Evolutionary conservation across 192 early-diverging fungal species (phyloP), one percentile per base, ranked within the genome.

Genomic region (Entophlyctis luteolus): DNA sequence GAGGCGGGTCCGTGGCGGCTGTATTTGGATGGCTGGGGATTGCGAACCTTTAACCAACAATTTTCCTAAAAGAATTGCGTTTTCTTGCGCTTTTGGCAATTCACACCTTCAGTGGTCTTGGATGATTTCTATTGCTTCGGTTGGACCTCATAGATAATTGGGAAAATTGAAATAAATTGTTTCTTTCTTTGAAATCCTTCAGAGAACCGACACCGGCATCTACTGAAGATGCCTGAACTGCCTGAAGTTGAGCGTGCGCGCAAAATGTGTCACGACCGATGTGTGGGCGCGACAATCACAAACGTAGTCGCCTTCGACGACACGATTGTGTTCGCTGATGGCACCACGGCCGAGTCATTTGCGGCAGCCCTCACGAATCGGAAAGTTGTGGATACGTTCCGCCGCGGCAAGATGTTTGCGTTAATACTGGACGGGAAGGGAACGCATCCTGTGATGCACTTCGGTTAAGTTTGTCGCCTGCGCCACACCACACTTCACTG

Each of bases 401-500:
- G 92, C 23, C 77, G 80, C 31, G 92, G 92, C 39, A 94, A 93
- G 77, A 77, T 84, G 33, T 91, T 93, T 74, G 86, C 77, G 52
- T 68, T 73, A 60, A 59, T 69, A 23, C 68, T 87, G 20, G 78
- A 81, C 55, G 53, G 12, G 14, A 5, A 71, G 46, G 72, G 38
- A 3, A 74, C 72, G 20, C 68, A 81, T 49, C 38, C 78, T 0
- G 84, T 92, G 3, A 37, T 86, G 57, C 90, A 93, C 70, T 81
- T 89, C 70, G 92, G 91, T 31, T 89, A n/a, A n/a, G n/a, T n/a
- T n/a, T 91, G 89, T 85, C 88, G 2, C 20, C 20, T 45, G 14
- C 20, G 42, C 20, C 42, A 85, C 87, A 54, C 47, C 18, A 2
- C 36, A 33, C 32, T 1, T 23, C 12, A 2, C 39, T 16, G 70